Base-by-base conservation (phyloP, 148 eudicot genomes). In the Talinum fruticosum region DNA sequence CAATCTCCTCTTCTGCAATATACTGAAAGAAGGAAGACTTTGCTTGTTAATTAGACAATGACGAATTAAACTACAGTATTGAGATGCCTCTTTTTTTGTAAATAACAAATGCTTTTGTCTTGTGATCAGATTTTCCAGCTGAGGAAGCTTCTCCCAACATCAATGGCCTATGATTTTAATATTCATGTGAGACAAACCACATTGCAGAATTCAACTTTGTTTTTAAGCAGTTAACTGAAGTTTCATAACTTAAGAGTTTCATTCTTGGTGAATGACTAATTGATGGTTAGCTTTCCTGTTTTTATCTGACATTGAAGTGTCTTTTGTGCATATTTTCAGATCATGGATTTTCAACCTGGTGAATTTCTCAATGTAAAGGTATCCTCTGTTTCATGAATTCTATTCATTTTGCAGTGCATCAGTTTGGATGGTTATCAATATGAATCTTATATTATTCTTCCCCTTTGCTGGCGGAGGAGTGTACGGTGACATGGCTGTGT, bases 261-360 rank as follows among this genome's bases (percentile, higher is more conserved):
- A 29, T 28, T 16, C 12, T 38, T 21, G 67, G 5, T 62, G 1
- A 23, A 57, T 37, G 26, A 30, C 53, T 41, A 66, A 6, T 28
- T 12, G 8, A 19, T 26, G 13, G 38, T 65, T 77, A 36, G 1
- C 37, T 21, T 13, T 37, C 72, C 13, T 71, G 49, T 19, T 33
- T 24, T 66, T 77, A 57, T 49, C 73, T 45, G 79, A 66, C 62
- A 70, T 38, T 77, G 28, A 49, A 24, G 34, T 72, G 26, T 29
- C 66, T 81, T 47, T 24, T 23, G 29, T 71, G 32, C 65, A 44
- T 53, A 13, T 53, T 38, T 82, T 86, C 92, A 93, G 99, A 89
- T 96, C 82, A 96, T 96, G 99, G 99, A 96, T 85, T 96, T 96
- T 66, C 94, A 96, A 86, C 99, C 97, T 28, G 99, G 99, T 64